Evolutionary conservation across 73 alveolate genomes (phyloP).

Genomic region (Urostyla sp.): DNA sequence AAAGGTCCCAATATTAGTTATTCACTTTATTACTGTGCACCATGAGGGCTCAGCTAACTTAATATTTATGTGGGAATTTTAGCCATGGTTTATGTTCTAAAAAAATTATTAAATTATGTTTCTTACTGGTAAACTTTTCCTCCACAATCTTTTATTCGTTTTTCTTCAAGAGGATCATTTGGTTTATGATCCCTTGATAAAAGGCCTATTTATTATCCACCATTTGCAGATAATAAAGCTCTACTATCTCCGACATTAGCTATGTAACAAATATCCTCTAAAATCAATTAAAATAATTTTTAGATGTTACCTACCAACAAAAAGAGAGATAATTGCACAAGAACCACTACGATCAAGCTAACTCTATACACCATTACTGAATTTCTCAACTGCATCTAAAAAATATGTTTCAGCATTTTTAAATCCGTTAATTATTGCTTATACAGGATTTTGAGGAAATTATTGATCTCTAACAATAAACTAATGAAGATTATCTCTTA

Average conservation of each 20-base stretch:
- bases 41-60: constrained; percentile 38
- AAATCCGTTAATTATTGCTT: constrained; percentile 80
- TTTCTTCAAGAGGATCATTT: constrained; percentile 75
- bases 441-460: constrained; percentile 77
- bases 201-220: constrained; percentile 64
- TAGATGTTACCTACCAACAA: too few species aligned
- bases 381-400: constrained; percentile 76
- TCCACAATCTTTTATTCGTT: constrained; percentile 73
- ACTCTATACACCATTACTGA: constrained; percentile 69
- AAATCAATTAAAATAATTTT: constrained; percentile 88
- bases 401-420: constrained; percentile 77
- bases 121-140: constrained; percentile 79
- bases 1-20: constrained; percentile 87
- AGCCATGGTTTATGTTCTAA: constrained; percentile 55
- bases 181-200: constrained; percentile 87
- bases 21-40: not conserved
- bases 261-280: constrained; percentile 82
- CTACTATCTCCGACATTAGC: constrained; percentile 89
- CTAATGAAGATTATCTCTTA: constrained; percentile 79
- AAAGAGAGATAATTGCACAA: constrained; percentile 81
- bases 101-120: constrained; percentile 51
- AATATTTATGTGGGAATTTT: constrained; percentile 27
- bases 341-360: constrained; percentile 87
- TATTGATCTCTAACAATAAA: constrained; percentile 70
- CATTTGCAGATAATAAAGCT: constrained; percentile 68